Base-by-base conservation (phyloP, 768 basidiomycete species). In the Boletus vinaceobasis region DNA sequence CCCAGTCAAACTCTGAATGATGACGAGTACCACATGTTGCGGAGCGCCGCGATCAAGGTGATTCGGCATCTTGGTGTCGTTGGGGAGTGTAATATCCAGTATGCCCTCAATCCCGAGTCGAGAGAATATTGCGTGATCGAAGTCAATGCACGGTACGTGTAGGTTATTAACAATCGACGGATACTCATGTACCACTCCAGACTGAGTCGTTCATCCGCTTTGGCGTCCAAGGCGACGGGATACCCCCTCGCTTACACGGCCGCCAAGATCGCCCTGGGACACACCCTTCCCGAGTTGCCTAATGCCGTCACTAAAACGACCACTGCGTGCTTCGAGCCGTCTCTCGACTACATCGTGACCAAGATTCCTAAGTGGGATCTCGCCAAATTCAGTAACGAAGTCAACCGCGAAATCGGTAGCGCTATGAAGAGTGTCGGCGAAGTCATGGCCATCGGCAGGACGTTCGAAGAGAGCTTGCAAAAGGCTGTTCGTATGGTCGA, bases 311-410 rank as follows among this genome's bases (percentile, higher is more conserved):
- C 97, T 48, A 99, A 98, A 77, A 96, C 94, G 4, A 99, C 97
- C 1, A 98, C 97, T 10, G 97, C 97, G 2, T 98, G 97, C 75
- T 99, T 98, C 74, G 97, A 99, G 69, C 96, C 97, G 26, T 96
- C 95, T 8, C 80, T 99, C 42, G 97, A 99, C 73, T 99, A 99
- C 73, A 97, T 99, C 66, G 97, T 99, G 56, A 97, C 94, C 46
- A 99, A 99, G 76, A 98, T 99, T 60, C 97, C 97, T 57, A 98
- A 98, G 72, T 98, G 97, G 96, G 97, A 99, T 75, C 78, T 99
- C 52, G 94, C 95, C 60, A 99, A 99, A 73, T 98, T 99, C 79
- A 89, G 88, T 21, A 75, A 86, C 38, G 91, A 96, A 66, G 97
- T 98, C 55, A 86, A 96, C 68, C 87, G 96, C 59, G 86, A 93